Evolutionary conservation across 1,139 yeast genomes (phyloP).

Genomic region (Diutina pseudorugosa): DNA sequence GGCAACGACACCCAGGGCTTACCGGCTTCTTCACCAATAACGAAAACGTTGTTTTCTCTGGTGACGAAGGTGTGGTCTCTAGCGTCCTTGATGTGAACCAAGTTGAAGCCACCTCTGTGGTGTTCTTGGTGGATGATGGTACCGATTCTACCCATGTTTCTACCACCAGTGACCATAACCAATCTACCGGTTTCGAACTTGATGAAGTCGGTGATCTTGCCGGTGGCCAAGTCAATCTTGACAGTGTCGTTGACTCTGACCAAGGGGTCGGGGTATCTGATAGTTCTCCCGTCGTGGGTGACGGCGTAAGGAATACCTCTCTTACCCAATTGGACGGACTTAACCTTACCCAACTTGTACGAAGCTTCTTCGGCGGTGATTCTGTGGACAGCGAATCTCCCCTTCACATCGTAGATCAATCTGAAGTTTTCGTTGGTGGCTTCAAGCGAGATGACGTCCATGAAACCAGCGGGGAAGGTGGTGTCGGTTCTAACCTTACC

Average conservation of each 20-base stretch:
- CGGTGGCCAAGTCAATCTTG: conserved; percentile 90
- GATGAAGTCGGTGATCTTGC: conserved; percentile 85
- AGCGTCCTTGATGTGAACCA: conserved; percentile 96
- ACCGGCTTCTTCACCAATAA: conserved; percentile 88
- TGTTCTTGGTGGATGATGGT: conserved; percentile 96
- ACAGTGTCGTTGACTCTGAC: conserved; percentile 96
- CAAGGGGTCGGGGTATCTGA: conserved; percentile 98
- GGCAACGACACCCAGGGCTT: conserved; percentile 97
- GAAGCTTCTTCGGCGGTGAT: conserved; percentile 97
- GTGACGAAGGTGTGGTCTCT: conserved; percentile 97
- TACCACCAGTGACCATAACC: conserved; percentile 98
- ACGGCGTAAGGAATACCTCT: conserved; percentile 97
- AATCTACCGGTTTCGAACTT: conserved; percentile 93
- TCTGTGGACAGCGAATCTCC: conserved; percentile 99
- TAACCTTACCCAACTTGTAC: conserved; percentile 96
- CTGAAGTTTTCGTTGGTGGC: conserved; percentile 99
- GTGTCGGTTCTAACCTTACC: conserved; percentile 99
- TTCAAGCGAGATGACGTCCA: conserved; percentile 95
- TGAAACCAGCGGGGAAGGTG: conserved; percentile 98
- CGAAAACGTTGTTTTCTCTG: conserved; percentile 93
- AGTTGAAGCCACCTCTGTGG: conserved; percentile 99
- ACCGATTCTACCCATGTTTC: conserved; percentile 99
- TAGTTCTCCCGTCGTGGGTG: conserved; percentile 98
- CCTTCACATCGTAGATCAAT: conserved; percentile 95
- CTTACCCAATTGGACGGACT: conserved; percentile 96